Base-by-base conservation (phyloP, 1,139 yeast species). In the Wickerhamomyces sp. region DNA sequence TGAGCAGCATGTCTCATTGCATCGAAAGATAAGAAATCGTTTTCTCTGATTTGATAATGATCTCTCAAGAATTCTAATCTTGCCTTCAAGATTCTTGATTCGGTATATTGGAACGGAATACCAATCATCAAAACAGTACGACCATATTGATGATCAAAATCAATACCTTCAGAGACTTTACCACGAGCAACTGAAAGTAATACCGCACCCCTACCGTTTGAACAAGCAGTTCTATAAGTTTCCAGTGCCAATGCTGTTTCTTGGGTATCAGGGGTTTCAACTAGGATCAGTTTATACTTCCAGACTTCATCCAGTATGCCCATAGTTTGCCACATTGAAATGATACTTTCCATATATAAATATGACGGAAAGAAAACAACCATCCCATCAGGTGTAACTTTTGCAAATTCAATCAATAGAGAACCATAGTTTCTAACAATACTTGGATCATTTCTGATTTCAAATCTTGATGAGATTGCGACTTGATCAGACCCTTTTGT, bases 1-100 rank as follows among this genome's bases (percentile, higher is more conserved):
- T 93, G 99, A 0, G 99, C 99, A 3, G 99, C 99, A 70, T 93
- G 99, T 62, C 99, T 80, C 99, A 93, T 94, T 32, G 99, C 99
- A 67, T 93, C 99, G 75, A 93, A 93, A 26, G 98, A 90, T 39
- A 93, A 66, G 61, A 93, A 93, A 59, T 94, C 99, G 61, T 89
- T 91, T 60, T 93, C 99, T 52, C 89, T 76, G 45, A 93, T 93
- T 57, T 89, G 95, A 61, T 80, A 91, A 61, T 90, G 91, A 62
- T 93, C 99, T 57, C 99, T 75, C 65, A 93, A 68, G 60, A 93
- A 93, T 63, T 94, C 99, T 44, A 93, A 72, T 47, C 99, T 78
- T 0, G 99, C 99, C 59, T 93, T 94, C 55, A 93, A 73, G 51
- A 93, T 93, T 61, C 99, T 81, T 10, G 97, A 90, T 62, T 93